Base-by-base conservation (phyloP, 1,139 yeast species). In the Pichia sp. region DNA sequence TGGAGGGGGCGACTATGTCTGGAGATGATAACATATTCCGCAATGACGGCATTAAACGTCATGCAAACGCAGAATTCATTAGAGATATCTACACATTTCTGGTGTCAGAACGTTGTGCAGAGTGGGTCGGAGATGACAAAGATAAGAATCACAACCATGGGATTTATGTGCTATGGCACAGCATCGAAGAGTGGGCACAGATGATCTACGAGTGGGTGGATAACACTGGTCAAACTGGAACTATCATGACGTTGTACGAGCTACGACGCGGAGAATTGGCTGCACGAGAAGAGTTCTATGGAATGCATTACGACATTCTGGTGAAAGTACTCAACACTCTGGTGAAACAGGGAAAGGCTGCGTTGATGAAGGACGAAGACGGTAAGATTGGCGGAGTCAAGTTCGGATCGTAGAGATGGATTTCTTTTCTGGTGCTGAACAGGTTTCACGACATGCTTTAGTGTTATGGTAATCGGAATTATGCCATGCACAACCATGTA, bases 181-280 rank as follows among this genome's bases (percentile, higher is more conserved):
- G 74, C 12, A 64, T 83, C 10, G 77, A 67, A 14, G 93, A 85
- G 42, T 85, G 96, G 94, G 84, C 87, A 0, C 72, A 76, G 13
- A 52, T 72, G 24, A 55, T 80, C 2, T 48, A 63, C 22, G 71
- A 72, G 30, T 78, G 82, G 80, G 62, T 84, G 16, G 88, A 80
- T 38, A 64, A 66, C 13, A 72, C 88, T 0, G 96, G 96, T 0
- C 94, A 86, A 55, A 64, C 71, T 39, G 87, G 87, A 6, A 65
- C 79, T 1, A 82, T 91, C 3, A 61, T 91, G 38, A 91, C 98
- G 0, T 59, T 87, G 9, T 88, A 83, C 58, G 98, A 91, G 56
- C 58, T 91, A 31, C n/a, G n/a, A n/a, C n/a, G n/a, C n/a, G 64
- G 73, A 50, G 94, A 83, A 26, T 60, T 72, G 29, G 73, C 77